These are phyloP conservation scores for Kuraishia piskuri DNA, from an alignment of 805 yeast species.

Conservation along the genomic window DNA sequence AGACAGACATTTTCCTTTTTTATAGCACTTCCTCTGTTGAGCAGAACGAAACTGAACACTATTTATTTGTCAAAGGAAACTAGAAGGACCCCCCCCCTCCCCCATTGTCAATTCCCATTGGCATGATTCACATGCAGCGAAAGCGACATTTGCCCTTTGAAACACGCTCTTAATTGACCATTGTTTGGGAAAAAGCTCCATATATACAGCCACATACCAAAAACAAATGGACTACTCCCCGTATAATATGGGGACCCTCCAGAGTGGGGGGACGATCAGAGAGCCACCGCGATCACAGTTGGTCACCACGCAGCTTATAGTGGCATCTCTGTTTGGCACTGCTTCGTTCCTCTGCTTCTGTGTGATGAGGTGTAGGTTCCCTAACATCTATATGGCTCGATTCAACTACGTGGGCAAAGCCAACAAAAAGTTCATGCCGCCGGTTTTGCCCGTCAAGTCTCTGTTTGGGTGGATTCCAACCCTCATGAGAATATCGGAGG, in stretches of 20 bases:
- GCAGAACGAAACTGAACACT: no score
- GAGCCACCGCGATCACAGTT: slow-evolving; percentile 36
- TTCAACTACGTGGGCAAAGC: slow-evolving; percentile 34
- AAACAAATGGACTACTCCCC: slow-evolving; percentile 7
- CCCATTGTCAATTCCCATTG: no score
- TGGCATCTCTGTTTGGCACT: slow-evolving; percentile 62
- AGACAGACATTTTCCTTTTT: no score
- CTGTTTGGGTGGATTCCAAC: slow-evolving; percentile 78
- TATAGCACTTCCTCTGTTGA: no score
- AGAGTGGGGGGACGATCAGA: slow-evolving; percentile 8
- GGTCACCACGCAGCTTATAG: slow-evolving; percentile 66
- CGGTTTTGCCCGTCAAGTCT: slow-evolving; percentile 44
- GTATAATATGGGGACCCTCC: neutral
- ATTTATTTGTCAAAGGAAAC: no score
- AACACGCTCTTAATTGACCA: no score
- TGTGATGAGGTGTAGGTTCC: slow-evolving; percentile 61
- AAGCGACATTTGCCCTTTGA: no score
- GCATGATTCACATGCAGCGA: neutral
- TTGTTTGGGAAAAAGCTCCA: no score
- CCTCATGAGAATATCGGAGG: slow-evolving; percentile 56
- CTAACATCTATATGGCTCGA: slow-evolving; percentile 80
- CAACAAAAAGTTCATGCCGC: slow-evolving; percentile 42
- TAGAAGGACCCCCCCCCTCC: no score
- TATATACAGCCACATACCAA: slow-evolving; percentile 1
- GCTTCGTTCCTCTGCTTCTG: slow-evolving; percentile 66